Evolutionary conservation across 2,329 filamentous ascomycete genomes (phyloP).

Genomic region (Diaporthe citri): DNA sequence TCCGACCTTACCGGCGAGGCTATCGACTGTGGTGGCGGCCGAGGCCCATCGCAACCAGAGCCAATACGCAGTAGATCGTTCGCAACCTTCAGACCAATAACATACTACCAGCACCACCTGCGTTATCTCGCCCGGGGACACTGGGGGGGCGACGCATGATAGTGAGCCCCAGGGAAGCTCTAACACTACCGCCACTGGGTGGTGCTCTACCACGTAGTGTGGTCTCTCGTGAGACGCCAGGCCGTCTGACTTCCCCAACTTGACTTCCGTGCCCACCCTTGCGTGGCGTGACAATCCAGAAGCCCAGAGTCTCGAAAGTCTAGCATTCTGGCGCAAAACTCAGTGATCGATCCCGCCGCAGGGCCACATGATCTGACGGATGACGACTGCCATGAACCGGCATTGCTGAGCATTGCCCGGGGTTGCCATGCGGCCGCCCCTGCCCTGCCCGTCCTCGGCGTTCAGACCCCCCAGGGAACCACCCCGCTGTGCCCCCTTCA

Average conservation of each 20-base stretch:
- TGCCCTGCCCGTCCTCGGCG: constrained; percentile 4
- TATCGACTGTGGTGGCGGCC: background rate
- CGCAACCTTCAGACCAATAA: background rate
- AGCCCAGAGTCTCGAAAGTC: constrained; percentile 6
- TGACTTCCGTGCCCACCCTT: constrained; percentile 28
- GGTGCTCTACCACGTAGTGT: background rate
- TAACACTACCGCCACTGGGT: background rate
- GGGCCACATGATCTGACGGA: constrained; percentile 28
- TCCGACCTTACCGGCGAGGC: constrained; percentile 8
- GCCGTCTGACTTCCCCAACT: constrained; percentile 29
- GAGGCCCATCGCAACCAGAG: background rate
- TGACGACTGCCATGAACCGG: constrained; percentile 26
- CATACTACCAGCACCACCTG: background rate
- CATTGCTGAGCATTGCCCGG: constrained; percentile 13
- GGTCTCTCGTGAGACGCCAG: constrained; percentile 29
- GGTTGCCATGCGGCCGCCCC: constrained; percentile 13
- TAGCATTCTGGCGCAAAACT: background rate
- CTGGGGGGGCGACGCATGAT: background rate
- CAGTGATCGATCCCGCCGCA: background rate
- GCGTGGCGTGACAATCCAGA: constrained; percentile 13
- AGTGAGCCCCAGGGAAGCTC: background rate
- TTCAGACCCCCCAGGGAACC: background rate
- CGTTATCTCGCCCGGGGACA: background rate
- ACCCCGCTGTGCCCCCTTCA: constrained; percentile 12
- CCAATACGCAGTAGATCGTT: background rate